Conservation (phyloP, 805 yeast species). For the Sugiyamaella lignohabitans region DNA sequence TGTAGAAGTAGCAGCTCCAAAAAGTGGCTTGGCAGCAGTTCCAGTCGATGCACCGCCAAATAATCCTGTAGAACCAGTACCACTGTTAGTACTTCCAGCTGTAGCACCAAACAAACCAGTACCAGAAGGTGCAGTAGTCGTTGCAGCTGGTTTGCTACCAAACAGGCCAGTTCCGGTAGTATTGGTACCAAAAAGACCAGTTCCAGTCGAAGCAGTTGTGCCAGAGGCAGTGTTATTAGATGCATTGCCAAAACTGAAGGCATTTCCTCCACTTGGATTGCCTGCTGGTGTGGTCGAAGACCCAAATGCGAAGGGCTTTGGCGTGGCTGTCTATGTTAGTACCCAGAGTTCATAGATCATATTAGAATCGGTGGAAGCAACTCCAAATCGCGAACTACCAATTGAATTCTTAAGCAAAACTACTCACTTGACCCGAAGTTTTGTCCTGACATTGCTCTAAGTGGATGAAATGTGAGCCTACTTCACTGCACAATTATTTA, state of each 20-base stretch:
- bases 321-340: too few relatives aligned
- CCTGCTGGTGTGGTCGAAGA: slow-evolving; percentile 16
- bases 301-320: slow-evolving; percentile 4
- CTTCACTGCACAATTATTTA: too few relatives aligned
- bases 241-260: neutral
- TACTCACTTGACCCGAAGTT: slow-evolving; percentile 10
- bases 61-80: slow-evolving; percentile 12
- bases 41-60: slow-evolving; percentile 12
- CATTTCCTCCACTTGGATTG: slow-evolving; percentile 5
- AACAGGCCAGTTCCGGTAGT: slow-evolving; percentile 12
- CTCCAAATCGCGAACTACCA: slow-evolving; percentile 13
- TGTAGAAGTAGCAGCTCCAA: slow-evolving; percentile 12
- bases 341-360: too few relatives aligned
- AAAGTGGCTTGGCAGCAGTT: neutral
- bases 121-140: neutral
- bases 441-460: neutral
- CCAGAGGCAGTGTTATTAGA: neutral
- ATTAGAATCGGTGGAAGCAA: neutral
- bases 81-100: slow-evolving; percentile 1
- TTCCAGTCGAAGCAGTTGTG: slow-evolving; percentile 2
- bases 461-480: too few relatives aligned
- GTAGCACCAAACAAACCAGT: neutral
- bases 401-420: slow-evolving; percentile 27
- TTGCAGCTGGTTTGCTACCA: slow-evolving; percentile 3
- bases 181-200: slow-evolving; percentile 11